Conservation (phyloP, 148 eudicot species). For the Rhododendron molle region DNA sequence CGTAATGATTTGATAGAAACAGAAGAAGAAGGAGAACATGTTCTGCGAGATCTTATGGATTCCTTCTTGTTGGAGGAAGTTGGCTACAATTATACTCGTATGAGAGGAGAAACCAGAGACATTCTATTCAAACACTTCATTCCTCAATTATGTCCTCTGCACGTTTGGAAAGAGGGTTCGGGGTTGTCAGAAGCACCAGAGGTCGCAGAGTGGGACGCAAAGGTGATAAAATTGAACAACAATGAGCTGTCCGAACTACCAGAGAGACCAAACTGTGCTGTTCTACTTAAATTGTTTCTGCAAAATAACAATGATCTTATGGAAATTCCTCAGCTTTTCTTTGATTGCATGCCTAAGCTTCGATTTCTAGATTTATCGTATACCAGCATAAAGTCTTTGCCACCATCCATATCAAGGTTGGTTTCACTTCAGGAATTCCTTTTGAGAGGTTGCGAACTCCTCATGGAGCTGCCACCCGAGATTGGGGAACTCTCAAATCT, state of each 20-base stretch:
- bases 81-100: not conserved
- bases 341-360: constrained; percentile 11
- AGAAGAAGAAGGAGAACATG: not conserved
- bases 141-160: not conserved
- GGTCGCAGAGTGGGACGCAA: not conserved
- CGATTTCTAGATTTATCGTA: constrained; percentile 13
- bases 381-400: constrained; percentile 18
- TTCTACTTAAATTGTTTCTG: not conserved
- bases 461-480: constrained; percentile 13
- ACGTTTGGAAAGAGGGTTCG: not conserved
- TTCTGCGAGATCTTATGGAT: constrained; percentile 2
- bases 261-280: not conserved
- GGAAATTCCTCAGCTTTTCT: constrained; percentile 15
- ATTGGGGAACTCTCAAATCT: constrained; percentile 11
- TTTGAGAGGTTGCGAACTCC: constrained; percentile 13
- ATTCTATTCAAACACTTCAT: not conserved
- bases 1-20: not conserved
- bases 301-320: not conserved
- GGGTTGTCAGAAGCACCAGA: not conserved
- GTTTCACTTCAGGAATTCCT: constrained; percentile 9
- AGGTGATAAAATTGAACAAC: not conserved
- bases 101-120: constrained; percentile 1
- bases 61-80: constrained; percentile 2
- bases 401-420: constrained; percentile 12
- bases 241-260: not conserved